phyloP scores from a whole-genome alignment of 768 basidiomycete genomes.

The Mycena venus region DNA sequence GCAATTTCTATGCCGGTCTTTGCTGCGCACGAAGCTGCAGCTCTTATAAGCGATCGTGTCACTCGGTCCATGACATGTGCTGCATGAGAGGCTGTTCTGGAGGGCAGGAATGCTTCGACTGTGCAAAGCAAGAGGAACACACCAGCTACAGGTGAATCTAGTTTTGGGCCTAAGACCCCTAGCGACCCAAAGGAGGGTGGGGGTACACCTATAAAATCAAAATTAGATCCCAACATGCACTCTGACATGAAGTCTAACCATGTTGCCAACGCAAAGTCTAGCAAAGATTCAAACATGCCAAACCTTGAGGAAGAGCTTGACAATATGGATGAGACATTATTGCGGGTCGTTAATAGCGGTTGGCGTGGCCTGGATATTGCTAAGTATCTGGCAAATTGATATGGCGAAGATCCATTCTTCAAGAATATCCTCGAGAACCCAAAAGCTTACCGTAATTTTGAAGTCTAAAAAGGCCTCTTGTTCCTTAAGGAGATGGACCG shows the following conservation, averaged over 20 bases:
- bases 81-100: background rate
- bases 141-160: background rate
- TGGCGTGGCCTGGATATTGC: background rate
- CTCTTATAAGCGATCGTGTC: background rate
- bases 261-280: too few relatives aligned
- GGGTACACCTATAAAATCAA: too few relatives aligned
- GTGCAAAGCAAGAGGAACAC: too few relatives aligned
- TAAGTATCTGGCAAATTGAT: background rate
- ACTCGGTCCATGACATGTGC: too few relatives aligned
- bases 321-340: background rate
- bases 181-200: background rate
- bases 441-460: background rate
- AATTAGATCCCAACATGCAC: too few relatives aligned
- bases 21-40: background rate
- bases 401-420: background rate
- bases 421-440: background rate
- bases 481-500: background rate
- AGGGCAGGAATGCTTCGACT: too few relatives aligned
- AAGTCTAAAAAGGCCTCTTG: background rate
- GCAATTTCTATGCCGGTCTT: background rate
- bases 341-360: background rate
- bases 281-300: too few relatives aligned
- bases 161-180: background rate
- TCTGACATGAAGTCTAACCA: too few relatives aligned
- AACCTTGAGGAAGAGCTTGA: too few relatives aligned